Evolutionary conservation across 345 rosid genomes (phyloP).

Genomic region (Ceriops tagal): DNA sequence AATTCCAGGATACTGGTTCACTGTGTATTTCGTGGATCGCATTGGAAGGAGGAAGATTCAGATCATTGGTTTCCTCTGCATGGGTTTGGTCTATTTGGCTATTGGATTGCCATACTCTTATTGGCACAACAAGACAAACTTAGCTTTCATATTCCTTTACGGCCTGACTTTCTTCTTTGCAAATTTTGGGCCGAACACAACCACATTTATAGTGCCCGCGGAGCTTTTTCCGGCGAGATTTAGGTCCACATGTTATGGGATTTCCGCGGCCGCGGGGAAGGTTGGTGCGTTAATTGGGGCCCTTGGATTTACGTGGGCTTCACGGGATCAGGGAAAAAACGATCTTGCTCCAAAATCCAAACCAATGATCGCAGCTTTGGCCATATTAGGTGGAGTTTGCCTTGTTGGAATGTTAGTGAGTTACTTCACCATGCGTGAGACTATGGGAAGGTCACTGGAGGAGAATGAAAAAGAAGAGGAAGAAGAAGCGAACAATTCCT

Average conservation of each 20-base stretch:
- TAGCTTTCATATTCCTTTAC: slow-evolving; percentile 46
- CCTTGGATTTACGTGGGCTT: slow-evolving; percentile 54
- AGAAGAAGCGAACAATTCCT: not conserved
- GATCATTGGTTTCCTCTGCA: slow-evolving; percentile 52
- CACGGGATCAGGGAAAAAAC: not conserved
- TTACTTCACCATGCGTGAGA: slow-evolving; percentile 49
- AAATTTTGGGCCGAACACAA: slow-evolving; percentile 80
- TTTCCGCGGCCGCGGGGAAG: slow-evolving; percentile 71
- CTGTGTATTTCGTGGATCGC: slow-evolving; percentile 56
- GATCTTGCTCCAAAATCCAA: slow-evolving; percentile 8
- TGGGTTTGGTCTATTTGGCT: slow-evolving; percentile 55
- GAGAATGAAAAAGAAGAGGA: slow-evolving; percentile 48
- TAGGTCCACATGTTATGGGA: slow-evolving; percentile 77
- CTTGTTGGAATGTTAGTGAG: slow-evolving; percentile 49
- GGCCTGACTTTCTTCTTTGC: slow-evolving; percentile 66
- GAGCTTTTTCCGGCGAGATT: slow-evolving; percentile 85
- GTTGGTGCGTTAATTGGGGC: slow-evolving; percentile 68
- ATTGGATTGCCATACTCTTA: slow-evolving; percentile 40
- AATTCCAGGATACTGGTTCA: slow-evolving; percentile 74
- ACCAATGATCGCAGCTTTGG: slow-evolving; percentile 37
- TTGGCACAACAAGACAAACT: slow-evolving; percentile 26
- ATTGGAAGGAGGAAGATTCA: slow-evolving; percentile 64
- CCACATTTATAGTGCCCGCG: slow-evolving; percentile 74
- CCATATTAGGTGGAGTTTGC: slow-evolving; percentile 49
- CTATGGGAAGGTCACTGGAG: slow-evolving; percentile 69